These are phyloP conservation scores for Coniochaeta prunicola DNA, from an alignment of 2,329 filamentous ascomycete genomes.

Conservation along the genomic window DNA sequence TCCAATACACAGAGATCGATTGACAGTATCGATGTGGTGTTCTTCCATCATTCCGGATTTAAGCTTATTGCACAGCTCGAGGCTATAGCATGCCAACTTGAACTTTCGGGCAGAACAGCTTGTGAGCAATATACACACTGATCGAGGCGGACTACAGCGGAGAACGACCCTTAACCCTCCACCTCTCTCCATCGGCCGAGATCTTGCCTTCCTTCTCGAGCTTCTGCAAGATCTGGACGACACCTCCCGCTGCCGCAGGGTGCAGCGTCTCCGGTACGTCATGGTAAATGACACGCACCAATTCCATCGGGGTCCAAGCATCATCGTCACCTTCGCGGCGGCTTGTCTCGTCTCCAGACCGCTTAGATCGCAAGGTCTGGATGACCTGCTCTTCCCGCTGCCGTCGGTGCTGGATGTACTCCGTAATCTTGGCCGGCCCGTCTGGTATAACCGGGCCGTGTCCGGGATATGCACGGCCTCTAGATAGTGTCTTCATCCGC, in stretches of 20 bases:
- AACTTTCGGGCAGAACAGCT: not conserved
- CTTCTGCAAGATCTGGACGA: slow-evolving; percentile 75
- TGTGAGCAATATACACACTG: not conserved
- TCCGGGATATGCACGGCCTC: slow-evolving; percentile 72
- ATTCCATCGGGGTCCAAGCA: slow-evolving; percentile 64
- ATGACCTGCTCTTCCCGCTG: slow-evolving; percentile 75
- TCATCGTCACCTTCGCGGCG: slow-evolving; percentile 15
- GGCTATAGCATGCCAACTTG: not conserved
- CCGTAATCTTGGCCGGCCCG: slow-evolving; percentile 61
- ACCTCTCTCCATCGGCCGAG: slow-evolving; percentile 28
- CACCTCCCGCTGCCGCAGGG: slow-evolving; percentile 65
- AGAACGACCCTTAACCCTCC: slow-evolving; percentile 35
- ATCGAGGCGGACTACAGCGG: slow-evolving; percentile 25
- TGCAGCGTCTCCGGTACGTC: slow-evolving; percentile 72
- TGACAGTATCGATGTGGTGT: not conserved
- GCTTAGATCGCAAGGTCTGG: slow-evolving; percentile 46
- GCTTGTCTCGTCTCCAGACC: slow-evolving; percentile 14
- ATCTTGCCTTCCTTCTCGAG: slow-evolving; percentile 68
- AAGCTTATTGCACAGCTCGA: not conserved
- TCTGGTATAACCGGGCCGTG: slow-evolving; percentile 76
- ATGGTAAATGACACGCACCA: slow-evolving; percentile 83
- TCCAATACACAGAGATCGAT: not conserved
- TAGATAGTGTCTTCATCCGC: slow-evolving; percentile 53
- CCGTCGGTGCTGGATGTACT: slow-evolving; percentile 78
- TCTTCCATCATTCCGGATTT: not conserved